These are phyloP conservation scores for Mycena haematopus DNA, from an alignment of 768 basidiomycete species.

Conservation along the genomic window DNA sequence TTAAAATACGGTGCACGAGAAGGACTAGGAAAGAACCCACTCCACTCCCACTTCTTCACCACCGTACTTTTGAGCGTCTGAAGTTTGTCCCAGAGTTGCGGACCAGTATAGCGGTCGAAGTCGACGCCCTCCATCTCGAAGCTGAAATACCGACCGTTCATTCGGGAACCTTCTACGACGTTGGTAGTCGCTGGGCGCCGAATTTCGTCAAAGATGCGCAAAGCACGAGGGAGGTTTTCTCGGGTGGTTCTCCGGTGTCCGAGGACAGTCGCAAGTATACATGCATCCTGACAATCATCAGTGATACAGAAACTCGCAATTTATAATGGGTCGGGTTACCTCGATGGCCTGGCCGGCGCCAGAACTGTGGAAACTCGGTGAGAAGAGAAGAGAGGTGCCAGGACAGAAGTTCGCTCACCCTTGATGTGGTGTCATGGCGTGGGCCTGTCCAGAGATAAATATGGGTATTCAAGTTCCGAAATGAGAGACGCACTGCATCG, in stretches of 20 bases:
- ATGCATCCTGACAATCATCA: constrained; percentile 52
- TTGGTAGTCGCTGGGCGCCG: constrained; percentile 52
- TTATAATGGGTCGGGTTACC: constrained; percentile 37
- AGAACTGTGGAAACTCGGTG: constrained; percentile 33
- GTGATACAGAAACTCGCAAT: constrained; percentile 29
- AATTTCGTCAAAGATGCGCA: constrained; percentile 56
- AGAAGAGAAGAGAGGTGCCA: neutral
- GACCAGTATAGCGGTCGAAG: constrained; percentile 24
- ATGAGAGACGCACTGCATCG: constrained; percentile 49
- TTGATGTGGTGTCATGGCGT: constrained; percentile 61
- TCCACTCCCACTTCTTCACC: constrained; percentile 66
- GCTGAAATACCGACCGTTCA: constrained; percentile 51
- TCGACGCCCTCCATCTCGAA: constrained; percentile 41
- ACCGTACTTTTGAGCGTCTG: constrained; percentile 48
- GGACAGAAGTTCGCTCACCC: constrained; percentile 34
- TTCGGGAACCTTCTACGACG: constrained; percentile 46
- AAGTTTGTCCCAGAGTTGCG: constrained; percentile 37
- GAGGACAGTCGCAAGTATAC: constrained; percentile 50
- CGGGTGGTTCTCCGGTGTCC: constrained; percentile 50
- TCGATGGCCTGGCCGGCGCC: constrained; percentile 67
- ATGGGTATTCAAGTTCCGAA: constrained; percentile 13
- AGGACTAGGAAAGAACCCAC: constrained; percentile 22
- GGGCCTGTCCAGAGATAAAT: constrained; percentile 49
- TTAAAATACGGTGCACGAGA: neutral
- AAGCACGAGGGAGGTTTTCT: constrained; percentile 46